These are phyloP conservation scores for Diaporthe ilicicola DNA, from an alignment of 2,329 filamentous ascomycete species.

Conservation along the genomic window DNA sequence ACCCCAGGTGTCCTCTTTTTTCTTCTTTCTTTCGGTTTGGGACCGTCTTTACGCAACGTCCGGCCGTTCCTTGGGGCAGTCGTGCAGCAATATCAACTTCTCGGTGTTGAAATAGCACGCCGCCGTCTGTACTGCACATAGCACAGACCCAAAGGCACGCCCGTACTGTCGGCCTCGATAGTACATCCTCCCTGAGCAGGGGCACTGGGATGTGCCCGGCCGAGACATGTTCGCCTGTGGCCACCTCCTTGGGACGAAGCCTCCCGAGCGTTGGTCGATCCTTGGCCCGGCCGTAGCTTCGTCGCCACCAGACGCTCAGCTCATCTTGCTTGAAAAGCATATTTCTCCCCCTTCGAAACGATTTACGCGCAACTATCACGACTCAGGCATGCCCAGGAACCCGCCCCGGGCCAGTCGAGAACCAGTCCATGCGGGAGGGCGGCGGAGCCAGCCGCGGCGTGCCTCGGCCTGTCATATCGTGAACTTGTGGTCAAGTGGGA, in stretches of 20 bases:
- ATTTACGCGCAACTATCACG: not conserved
- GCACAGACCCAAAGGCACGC: not conserved
- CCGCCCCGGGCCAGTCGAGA: not conserved
- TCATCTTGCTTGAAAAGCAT: not conserved
- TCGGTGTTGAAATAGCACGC: not conserved
- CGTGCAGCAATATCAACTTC: not conserved
- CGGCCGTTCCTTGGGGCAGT: not conserved
- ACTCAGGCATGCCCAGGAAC: not conserved
- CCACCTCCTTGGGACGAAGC: not conserved
- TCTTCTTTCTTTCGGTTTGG: no score
- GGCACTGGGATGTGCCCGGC: not conserved
- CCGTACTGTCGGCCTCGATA: not conserved
- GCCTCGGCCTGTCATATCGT: not conserved
- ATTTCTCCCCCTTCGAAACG: not conserved
- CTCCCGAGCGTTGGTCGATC: not conserved
- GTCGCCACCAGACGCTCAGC: conserved; percentile 15
- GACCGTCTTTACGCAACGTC: no score
- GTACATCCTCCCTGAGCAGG: not conserved
- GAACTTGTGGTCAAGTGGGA: not conserved
- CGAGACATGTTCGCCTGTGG: not conserved
- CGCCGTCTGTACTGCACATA: no score
- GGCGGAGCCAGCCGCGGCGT: not conserved
- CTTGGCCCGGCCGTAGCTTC: not conserved
- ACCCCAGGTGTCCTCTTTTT: no score
- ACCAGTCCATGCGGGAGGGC: conserved; percentile 1